These are phyloP conservation scores for Nematodospora anomalae DNA, from an alignment of 1,139 yeast genomes.

Conservation along the genomic window DNA sequence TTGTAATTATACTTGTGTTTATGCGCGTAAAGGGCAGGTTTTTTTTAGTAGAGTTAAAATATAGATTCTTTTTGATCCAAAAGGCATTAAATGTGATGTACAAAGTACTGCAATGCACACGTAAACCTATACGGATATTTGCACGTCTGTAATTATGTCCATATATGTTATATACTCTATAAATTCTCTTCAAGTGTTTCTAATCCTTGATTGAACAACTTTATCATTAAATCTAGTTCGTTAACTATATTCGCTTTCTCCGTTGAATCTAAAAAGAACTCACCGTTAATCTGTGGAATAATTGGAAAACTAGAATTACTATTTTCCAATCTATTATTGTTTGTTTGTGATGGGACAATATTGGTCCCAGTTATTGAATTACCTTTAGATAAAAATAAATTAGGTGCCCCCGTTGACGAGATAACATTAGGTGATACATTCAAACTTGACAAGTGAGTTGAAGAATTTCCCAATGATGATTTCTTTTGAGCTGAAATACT, in stretches of 20 bases:
- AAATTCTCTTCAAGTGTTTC: conserved; percentile 39
- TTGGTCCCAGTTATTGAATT: conserved; percentile 12
- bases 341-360: neutral
- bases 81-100: too few relatives aligned
- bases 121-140: too few relatives aligned
- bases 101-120: too few relatives aligned
- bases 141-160: neutral
- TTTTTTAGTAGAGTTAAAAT: too few relatives aligned
- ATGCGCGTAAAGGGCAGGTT: too few relatives aligned
- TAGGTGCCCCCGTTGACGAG: too few relatives aligned
- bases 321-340: neutral
- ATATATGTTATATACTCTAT: conserved; percentile 12
- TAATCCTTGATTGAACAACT: conserved; percentile 40
- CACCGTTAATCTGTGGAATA: conserved; percentile 40
- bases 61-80: too few relatives aligned
- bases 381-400: conserved; percentile 19
- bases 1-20: too few relatives aligned
- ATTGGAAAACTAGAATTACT: conserved; percentile 39
- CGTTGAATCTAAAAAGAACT: conserved; percentile 39
- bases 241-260: conserved; percentile 35
- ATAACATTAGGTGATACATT: conserved; percentile 11
- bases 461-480: conserved; percentile 4
- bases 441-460: conserved; percentile 9
- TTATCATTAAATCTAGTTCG: conserved; percentile 43
- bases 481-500: conserved; percentile 17